Base-by-base conservation (phyloP, 345 rosid species). In the Hirschfeldia incana region DNA sequence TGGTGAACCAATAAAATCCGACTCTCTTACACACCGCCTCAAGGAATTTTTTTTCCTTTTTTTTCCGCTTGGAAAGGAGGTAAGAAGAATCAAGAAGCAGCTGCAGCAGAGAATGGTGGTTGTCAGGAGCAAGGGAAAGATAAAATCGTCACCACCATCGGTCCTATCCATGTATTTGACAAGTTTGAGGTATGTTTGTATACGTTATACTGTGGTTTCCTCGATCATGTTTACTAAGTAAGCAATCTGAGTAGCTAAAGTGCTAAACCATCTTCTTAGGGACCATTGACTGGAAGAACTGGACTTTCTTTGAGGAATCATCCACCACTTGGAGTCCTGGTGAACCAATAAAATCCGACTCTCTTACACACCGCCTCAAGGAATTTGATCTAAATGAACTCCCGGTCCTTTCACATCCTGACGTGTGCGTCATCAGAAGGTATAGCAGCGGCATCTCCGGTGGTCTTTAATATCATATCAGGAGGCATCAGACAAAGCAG, bases 221-320 rank as follows among this genome's bases (percentile, higher is more conserved):
- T 49, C 4, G 11, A 51, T 49, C 27, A 3, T 62, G 55, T 51
- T 69, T 6, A 28, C 1, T 51, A 28, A 5, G 26, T 28, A 37
- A 29, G 67, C 13, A 69, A 63, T 63, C 79, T 80, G 51, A 61
- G 26, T 29, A 61, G n/a, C n/a, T n/a, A n/a, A n/a, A n/a, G n/a
- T 21, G 37, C 49, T 4, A 11, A 32, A 66, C 9, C 26, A 78
- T 74, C 32, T 71, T 33, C 80, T 78, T 83, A 90, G 86, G 91
- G 72, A 32, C 82, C 77, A 76, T 89, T 84, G 94, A 93, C 84
- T 95, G 99, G 99, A 87, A 79, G 73, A 79, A 84, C 64, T 91
- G 94, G 97, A 77, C 70, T 10, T 87, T 93, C 85, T 44, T 51
- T 42, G 91, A 85, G 78, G 67, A 87, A 77, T 29, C 72, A 33